Base-by-base conservation (phyloP, 2,329 filamentous ascomycete species). In the Mollisiaceae sp. region DNA sequence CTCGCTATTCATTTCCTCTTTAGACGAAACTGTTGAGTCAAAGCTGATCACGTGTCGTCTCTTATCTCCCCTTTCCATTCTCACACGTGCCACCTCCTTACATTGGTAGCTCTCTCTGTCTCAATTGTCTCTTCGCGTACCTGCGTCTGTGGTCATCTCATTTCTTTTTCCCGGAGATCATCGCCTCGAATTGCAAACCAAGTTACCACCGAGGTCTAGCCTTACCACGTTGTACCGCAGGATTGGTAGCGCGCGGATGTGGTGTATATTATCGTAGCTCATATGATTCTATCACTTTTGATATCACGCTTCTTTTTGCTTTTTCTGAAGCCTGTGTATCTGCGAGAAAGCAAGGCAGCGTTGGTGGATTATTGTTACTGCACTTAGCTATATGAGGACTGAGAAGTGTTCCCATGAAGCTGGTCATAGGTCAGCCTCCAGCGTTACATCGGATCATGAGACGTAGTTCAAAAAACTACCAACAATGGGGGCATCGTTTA, bases 181-280 rank as follows among this genome's bases (percentile, higher is more conserved):
- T 38, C 59, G 35, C 47, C 43, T 24, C 4, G 35, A 47, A 32
- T 12, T 50, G 45, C 18, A 24, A 14, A 38, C 39, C 12, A 32
- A 32, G 27, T 32, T 32, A 32, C 27, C 6, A 32, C 45, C 36
- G 9, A 36, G 59, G 54, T 43, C 47, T 52, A 45, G 59, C 39
- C 43, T 41, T 43, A 35, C 47, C 41, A 27, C 20, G 41, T 59
- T n/a, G 41, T 52, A 59, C 61, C 41, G 32, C 20, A 59, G 20
- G 24, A 15, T 52, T 38, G 60, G 55, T 63, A 63, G 61, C 61
- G 61, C 61, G 61, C 61, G 61, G 61, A 35, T 63, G 43, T 15
- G 12, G 56, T 52, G 39, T 27, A 58, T 39, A 36, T 63, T 58
- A 47, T 63, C 41, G 60, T 62, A 38, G 22, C 54, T 20, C 1